Evolutionary conservation across 1,284 basidiomycete genomes (phyloP), one percentile per base, ranked within the genome.

Genomic region (Apiotrichum brassicae): DNA sequence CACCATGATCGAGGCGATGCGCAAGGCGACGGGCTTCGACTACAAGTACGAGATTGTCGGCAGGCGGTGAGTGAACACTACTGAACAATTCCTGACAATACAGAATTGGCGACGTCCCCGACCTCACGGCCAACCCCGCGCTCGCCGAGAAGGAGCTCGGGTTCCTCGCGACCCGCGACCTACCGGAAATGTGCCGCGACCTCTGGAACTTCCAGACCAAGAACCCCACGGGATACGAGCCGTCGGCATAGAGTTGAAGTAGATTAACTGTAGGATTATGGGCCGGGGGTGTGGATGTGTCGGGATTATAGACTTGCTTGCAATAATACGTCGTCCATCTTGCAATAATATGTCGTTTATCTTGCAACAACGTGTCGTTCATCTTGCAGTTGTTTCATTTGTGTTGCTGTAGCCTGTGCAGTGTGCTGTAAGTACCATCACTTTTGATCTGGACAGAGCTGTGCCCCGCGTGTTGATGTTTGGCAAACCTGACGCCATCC

Each of bases 1-100:
- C 44, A 83, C 95, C 70, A 97, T 98, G 72, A 81, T 97, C 50
- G 87, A 90, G 46, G 94, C 94, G 14, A 98, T 99, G 95, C 80
- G 80, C 61, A 87, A 87, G 72, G 89, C 89, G 1, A 89, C 87
- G 25, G 89, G 89, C 7, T 56, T 48, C 16, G 46, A 56, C 35
- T 56, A 56, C 54, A 36, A 89, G 75, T 90, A 85, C 70, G 84
- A 91, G 72, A 82, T 97, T 61, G 84, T 93, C 53, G 92, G 85
- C 1, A 79, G 94, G 64, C 81, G 94, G 87, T 88, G 66, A 62
- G 84, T 76, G 20, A 7, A 19, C 5, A n/a, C n/a, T n/a, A n/a
- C n/a, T n/a, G n/a, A n/a, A n/a, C n/a, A n/a, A n/a, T n/a, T 28
- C 16, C 23, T 30, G 34, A 24, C 16, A 41, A 7, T 6, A n/a